Evolutionary conservation across 768 basidiomycete species (phyloP), one percentile per base, ranked within the genome.

Genomic region (Infundibulicybe gibba): DNA sequence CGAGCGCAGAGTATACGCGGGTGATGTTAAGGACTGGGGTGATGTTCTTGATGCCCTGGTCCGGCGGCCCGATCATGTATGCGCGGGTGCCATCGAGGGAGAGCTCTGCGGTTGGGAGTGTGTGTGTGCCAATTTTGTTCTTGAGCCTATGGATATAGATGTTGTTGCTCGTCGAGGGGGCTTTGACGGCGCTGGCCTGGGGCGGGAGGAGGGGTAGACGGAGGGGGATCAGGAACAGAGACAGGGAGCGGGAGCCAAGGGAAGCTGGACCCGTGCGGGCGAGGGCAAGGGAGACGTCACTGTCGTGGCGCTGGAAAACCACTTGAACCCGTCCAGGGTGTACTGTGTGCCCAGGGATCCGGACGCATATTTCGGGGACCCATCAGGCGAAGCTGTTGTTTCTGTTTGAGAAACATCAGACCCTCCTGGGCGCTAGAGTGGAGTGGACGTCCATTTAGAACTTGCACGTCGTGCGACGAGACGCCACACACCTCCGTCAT

Each of bases 221-320:
- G 16, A 90, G 72, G 20, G 86, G 85, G 37, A 90, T 69, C 25
- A 90, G 70, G 66, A 90, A 90, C 32, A 90, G 78, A 1, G 86
- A 89, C 11, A 90, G 74, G 0, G 76, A 77, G 8, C 80, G 76
- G 1, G 87, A 83, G 5, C 88, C 87, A 11, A 70, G 62, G 41
- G 68, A 53, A 20, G 59, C 49, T 0, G 77, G 61, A 0, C 85
- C 87, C 1, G 87, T 89, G 32, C 87, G 82, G 5, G 86, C 89
- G 5, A 90, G 68, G 1, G 85, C 86, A 19, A 90, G 71, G 0
- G 86, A 76, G 8, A 89, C 67, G 49, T 90, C 70, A 51, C 83
- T 80, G 54, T 90, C 89, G 87, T 87, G 1, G 89, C 89, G 54
- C 85, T 87, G 13, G 87, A 88, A 62, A 90, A 90, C 87, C 87